Evolutionary conservation across 768 basidiomycete species (phyloP), one percentile per base, ranked within the genome.

Genomic region (Pulveroboletus sp.): DNA sequence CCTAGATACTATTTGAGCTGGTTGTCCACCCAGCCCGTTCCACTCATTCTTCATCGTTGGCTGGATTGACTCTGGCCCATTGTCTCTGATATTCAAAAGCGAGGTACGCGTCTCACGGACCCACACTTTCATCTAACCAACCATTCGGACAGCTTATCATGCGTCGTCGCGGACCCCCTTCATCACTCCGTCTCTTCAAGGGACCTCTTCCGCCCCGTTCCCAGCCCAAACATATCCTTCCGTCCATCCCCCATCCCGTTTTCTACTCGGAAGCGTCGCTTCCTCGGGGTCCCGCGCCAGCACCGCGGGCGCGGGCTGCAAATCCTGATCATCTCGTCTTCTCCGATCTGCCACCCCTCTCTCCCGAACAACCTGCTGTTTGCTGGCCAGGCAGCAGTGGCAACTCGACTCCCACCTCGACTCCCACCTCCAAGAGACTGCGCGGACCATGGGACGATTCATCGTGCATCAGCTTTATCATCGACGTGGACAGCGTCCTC

Each of bases 141-240:
- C 22, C 2, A 14, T 26, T 3, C 19, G 26, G 32, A 5, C 23
- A 51, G 50, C 31, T 10, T 30, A 54, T 51, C 35, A 88, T 88
- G 85, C 76, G 78, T 45, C 83, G 86, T 59, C 82, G 87, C 26
- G 71, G 78, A 26, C 82, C 87, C 1, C 87, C 87, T 6, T 75
- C 80, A 37, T 74, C 84, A 24, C 79, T 89, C 51, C 78, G 73
- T 41, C 77, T 89, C 49, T 67, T 76, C 49, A 65, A 71, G 31
- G 86, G 85, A 13, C 85, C 85, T 5, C 73, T 78, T 23, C 84
- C 85, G 3, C 63, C 77, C n/a, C 76, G 83, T 54, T 77, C 78
- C 43, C 55, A 71, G 38, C 78, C 84, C 19, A 85, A 78, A 61
- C 83, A 88, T 67, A 76, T 71, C 13, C 72, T 89, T 55, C 88